These are phyloP conservation scores for Apiotrichum domesticum DNA, from an alignment of 1,284 basidiomycete genomes.

Conservation along the genomic window DNA sequence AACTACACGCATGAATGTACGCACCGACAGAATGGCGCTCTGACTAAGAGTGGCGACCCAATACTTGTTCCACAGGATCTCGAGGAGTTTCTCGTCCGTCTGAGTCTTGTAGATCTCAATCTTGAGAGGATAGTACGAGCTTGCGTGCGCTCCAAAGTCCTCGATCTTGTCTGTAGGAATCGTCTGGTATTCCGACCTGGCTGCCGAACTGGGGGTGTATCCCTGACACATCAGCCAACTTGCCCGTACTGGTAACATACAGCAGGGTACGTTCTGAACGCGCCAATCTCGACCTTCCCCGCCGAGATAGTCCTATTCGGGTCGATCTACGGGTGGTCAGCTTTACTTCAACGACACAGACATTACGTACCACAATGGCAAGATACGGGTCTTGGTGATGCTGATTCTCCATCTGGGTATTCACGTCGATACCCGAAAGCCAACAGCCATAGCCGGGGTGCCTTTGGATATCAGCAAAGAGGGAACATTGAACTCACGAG, in stretches of 20 bases:
- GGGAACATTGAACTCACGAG: conserved; percentile 49
- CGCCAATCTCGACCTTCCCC: conserved; percentile 96
- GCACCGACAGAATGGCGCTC: conserved; percentile 78
- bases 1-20: conserved; percentile 33
- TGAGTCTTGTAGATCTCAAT: conserved; percentile 91
- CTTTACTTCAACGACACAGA: background rate
- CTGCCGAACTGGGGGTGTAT: conserved; percentile 68
- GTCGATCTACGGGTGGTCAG: conserved; percentile 62
- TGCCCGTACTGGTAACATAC: conserved; percentile 27
- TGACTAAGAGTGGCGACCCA: conserved; percentile 96
- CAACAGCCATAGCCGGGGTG: conserved; percentile 97
- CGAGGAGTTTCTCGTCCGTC: conserved; percentile 77
- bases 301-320: conserved; percentile 97
- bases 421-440: conserved; percentile 93
- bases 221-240: conserved; percentile 43
- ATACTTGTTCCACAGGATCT: conserved; percentile 96
- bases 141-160: conserved; percentile 97
- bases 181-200: conserved; percentile 78
- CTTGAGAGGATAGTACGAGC: conserved; percentile 88
- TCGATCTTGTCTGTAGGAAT: conserved; percentile 93
- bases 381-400: conserved; percentile 93
- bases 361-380: conserved; percentile 77
- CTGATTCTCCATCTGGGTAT: conserved; percentile 92
- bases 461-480: conserved; percentile 12
- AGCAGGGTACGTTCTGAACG: conserved; percentile 93